These are phyloP conservation scores for Lojkania enalia DNA, from an alignment of 2,329 filamentous ascomycete species.

Conservation along the genomic window DNA sequence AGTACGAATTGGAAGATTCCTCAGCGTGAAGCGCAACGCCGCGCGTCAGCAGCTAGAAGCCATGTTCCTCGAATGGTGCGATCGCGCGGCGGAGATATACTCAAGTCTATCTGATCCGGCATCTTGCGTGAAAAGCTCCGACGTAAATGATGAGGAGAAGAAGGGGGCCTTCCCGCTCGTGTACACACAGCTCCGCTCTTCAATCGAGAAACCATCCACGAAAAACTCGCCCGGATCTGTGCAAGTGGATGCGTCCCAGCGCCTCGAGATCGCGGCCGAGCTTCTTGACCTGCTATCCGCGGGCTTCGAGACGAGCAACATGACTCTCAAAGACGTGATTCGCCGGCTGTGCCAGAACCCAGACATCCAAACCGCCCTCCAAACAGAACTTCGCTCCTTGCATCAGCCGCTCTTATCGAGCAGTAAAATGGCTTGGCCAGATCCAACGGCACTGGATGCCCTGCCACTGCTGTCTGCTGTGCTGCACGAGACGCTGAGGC, in stretches of 20 bases:
- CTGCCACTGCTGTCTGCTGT: conserved; percentile 62
- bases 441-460: conserved; percentile 46
- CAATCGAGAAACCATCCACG: conserved; percentile 47
- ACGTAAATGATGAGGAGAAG: too few relatives aligned
- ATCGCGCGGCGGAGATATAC: not conserved
- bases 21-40: conserved; percentile 66
- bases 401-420: conserved; percentile 27
- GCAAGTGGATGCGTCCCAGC: conserved; percentile 48
- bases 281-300: conserved; percentile 76
- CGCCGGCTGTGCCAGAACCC: conserved; percentile 54
- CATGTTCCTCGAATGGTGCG: not conserved
- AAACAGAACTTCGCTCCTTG: conserved; percentile 42
- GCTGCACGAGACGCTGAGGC: conserved; percentile 64
- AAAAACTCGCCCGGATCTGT: conserved; percentile 38
- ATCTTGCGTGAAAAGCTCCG: conserved; percentile 56
- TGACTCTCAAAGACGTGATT: conserved; percentile 66
- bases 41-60: not conserved
- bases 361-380: conserved; percentile 45
- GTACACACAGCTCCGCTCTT: conserved; percentile 58
- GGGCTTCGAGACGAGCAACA: conserved; percentile 76
- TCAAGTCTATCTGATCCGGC: conserved; percentile 47
- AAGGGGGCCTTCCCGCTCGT: conserved; percentile 58
- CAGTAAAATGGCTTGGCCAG: conserved; percentile 24
- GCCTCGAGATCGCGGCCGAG: conserved; percentile 68
- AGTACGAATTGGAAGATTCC: conserved; percentile 47